Evolutionary conservation across 495 filamentous ascomycete species (phyloP).

Genomic region (Bacidia rubella): DNA sequence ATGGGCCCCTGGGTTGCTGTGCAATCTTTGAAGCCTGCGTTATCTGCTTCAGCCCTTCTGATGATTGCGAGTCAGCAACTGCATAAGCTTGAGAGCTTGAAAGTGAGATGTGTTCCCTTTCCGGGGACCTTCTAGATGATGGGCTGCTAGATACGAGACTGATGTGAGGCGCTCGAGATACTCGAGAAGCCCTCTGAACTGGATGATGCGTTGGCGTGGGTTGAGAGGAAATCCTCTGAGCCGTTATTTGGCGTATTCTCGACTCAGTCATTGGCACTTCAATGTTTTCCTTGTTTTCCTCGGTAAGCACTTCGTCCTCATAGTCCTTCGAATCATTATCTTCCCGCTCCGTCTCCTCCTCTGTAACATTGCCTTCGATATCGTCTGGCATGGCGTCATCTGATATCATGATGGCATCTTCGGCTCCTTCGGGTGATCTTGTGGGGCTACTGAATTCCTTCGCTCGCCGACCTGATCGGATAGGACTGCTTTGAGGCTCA

Average conservation of each 20-base stretch:
- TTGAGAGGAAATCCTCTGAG: constrained; percentile 28
- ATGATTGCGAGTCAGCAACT: constrained; percentile 37
- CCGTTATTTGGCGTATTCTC: constrained; percentile 29
- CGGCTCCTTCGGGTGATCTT: constrained; percentile 1
- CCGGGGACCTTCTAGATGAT: background rate
- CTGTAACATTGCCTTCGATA: constrained; percentile 22
- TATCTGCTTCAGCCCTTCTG: constrained; percentile 18
- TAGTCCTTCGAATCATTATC: constrained; percentile 21
- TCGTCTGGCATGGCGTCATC: constrained; percentile 12
- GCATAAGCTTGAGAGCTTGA: constrained; percentile 16
- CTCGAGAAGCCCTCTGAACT: background rate
- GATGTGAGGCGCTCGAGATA: constrained; percentile 16
- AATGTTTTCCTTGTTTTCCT: constrained; percentile 40
- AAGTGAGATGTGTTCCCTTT: constrained; percentile 1
- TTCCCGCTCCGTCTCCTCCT: constrained; percentile 41
- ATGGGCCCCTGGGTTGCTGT: constrained; percentile 6
- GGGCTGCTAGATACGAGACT: background rate
- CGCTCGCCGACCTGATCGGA: background rate
- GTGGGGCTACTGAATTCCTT: background rate
- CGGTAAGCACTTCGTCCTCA: constrained; percentile 23
- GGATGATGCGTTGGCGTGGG: constrained; percentile 13
- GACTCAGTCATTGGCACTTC: constrained; percentile 21
- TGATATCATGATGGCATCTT: constrained; percentile 14
- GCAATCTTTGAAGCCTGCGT: constrained; percentile 1
- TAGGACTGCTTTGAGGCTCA: background rate